phyloP scores from a whole-genome alignment of 2,329 filamentous ascomycete genomes.

The Taxawa tesnikishii region DNA sequence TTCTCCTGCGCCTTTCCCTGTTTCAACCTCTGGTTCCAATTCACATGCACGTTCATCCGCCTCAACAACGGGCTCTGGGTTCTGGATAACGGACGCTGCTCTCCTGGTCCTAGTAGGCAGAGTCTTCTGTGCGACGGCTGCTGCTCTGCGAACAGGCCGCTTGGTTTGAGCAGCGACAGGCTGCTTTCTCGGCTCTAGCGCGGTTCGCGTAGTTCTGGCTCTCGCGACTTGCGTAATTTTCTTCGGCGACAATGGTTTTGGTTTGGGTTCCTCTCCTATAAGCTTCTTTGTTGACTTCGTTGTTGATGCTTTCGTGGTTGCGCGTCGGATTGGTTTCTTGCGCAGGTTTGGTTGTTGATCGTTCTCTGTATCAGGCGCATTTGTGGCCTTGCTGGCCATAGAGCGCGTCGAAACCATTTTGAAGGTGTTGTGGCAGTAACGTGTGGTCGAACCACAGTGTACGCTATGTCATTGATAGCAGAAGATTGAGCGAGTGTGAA shows the following conservation, averaged over 20 bases:
- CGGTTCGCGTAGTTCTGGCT: conserved; percentile 5
- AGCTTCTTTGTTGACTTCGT: conserved; percentile 8
- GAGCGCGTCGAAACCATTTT: conserved; percentile 23
- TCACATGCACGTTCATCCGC: too few relatives aligned
- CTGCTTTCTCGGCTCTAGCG: too few relatives aligned
- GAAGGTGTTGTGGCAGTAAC: conserved; percentile 2
- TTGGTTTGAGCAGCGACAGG: too few relatives aligned
- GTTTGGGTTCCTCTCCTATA: conserved; percentile 3
- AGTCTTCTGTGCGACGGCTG: background rate
- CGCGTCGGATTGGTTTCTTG: conserved; percentile 22
- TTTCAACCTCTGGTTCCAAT: too few relatives aligned
- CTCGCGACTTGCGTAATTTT: conserved; percentile 22
- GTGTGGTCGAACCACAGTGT: too few relatives aligned
- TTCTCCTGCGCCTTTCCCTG: too few relatives aligned
- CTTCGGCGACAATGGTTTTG: conserved; percentile 20
- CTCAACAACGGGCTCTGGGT: background rate
- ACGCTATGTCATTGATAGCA: too few relatives aligned
- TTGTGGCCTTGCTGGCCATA: conserved; percentile 17
- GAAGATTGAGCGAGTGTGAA: too few relatives aligned
- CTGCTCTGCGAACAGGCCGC: background rate
- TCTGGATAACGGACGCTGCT: background rate
- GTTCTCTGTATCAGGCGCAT: conserved; percentile 9
- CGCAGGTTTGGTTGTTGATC: conserved; percentile 12
- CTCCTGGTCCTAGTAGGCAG: background rate
- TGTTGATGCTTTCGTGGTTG: conserved; percentile 12